phyloP scores from a whole-genome alignment of 1,139 yeast species.

The Lodderomyces margitis region DNA sequence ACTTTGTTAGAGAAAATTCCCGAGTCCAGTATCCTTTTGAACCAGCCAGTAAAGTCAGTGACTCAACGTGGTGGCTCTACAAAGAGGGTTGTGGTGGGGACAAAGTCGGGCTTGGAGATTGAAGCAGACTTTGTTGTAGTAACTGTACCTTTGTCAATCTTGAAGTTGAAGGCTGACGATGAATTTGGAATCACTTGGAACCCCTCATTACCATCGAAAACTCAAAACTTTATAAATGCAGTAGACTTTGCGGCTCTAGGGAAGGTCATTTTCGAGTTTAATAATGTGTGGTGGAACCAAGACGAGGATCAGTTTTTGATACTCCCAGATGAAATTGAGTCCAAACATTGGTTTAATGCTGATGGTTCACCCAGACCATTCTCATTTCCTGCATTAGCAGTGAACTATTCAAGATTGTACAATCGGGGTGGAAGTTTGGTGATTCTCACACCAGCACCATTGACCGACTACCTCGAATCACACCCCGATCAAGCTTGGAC shows the following conservation, averaged over 20 bases:
- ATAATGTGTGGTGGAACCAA: slow-evolving; percentile 62
- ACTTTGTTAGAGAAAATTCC: slow-evolving; percentile 30
- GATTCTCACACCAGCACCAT: slow-evolving; percentile 65
- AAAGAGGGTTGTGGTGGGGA: slow-evolving; percentile 20
- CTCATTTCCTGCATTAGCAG: slow-evolving; percentile 4
- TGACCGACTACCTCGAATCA: slow-evolving; percentile 52
- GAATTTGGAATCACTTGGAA: slow-evolving; percentile 53
- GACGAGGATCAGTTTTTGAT: slow-evolving; percentile 52
- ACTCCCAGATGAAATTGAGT: slow-evolving; percentile 24
- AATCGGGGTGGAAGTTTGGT: slow-evolving; percentile 40
- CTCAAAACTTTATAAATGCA: slow-evolving; percentile 44
- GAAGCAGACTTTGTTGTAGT: slow-evolving; percentile 57
- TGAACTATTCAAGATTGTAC: neutral
- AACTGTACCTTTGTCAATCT: slow-evolving; percentile 73
- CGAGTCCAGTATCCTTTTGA: slow-evolving; percentile 34
- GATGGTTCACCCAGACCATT: slow-evolving; percentile 17
- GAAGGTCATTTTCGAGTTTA: slow-evolving; percentile 74
- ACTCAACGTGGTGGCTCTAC: slow-evolving; percentile 20
- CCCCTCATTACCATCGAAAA: slow-evolving; percentile 53
- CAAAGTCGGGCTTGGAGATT: slow-evolving; percentile 19
- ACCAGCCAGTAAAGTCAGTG: slow-evolving; percentile 48
- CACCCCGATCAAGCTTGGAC: slow-evolving; percentile 41
- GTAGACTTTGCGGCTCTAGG: slow-evolving; percentile 75
- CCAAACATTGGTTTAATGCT: slow-evolving; percentile 13
- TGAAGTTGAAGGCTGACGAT: slow-evolving; percentile 37